phyloP scores from a whole-genome alignment of 257 asterid species.

The Solanum microdontum region DNA sequence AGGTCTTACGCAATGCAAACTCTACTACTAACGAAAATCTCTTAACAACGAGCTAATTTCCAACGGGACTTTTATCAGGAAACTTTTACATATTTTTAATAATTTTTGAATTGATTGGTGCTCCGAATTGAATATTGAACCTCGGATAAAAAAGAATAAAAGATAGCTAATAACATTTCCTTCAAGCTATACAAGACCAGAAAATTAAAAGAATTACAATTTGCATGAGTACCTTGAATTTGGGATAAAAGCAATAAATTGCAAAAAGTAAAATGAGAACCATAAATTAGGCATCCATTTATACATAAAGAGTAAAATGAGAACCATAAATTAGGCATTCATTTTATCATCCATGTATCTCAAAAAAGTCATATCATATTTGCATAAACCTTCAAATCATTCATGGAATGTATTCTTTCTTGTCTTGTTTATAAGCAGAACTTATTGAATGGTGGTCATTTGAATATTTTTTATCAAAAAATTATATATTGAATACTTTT shows the following conservation, averaged over 20 bases:
- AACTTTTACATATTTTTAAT: no score
- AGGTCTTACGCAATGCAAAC: no score
- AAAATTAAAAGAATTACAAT: neutral
- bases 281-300: neutral
- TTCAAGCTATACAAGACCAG: neutral
- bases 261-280: neutral
- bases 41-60: neutral
- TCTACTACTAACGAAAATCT: no score
- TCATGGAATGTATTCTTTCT: neutral
- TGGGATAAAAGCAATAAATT: neutral
- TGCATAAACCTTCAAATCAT: neutral
- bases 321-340: neutral
- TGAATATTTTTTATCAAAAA: no score
- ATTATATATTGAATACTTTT: no score
- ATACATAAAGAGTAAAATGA: neutral
- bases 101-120: no score
- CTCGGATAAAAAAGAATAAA: neutral
- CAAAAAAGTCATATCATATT: neutral
- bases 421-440: no score
- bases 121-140: neutral
- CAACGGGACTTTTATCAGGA: accelerated
- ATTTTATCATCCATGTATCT: neutral
- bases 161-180: neutral
- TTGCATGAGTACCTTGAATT: neutral
- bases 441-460: no score